Conservation (phyloP, 805 yeast genomes). For the Pichia heedii region DNA sequence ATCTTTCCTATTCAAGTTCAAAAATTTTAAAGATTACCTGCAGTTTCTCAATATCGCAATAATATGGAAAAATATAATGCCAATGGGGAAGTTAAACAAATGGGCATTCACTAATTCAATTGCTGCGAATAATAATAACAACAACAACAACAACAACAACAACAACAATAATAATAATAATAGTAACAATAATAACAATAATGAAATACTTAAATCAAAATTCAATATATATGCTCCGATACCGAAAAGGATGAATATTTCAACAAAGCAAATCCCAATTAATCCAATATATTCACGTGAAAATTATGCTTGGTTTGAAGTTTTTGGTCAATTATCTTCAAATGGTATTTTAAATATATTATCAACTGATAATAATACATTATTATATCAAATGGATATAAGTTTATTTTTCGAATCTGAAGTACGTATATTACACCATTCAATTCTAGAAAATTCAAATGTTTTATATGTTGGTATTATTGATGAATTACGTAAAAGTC, state of each 20-base stretch:
- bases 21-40: constrained; percentile 31
- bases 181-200: no score
- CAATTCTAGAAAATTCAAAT: constrained; percentile 51
- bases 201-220: no score
- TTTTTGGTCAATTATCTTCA: constrained; percentile 61
- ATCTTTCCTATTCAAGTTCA: constrained; percentile 18
- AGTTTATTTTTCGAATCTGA: constrained; percentile 47
- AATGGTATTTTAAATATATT: constrained; percentile 54
- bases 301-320: constrained; percentile 56
- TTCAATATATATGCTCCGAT: constrained; percentile 60
- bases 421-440: constrained; percentile 53
- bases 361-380: constrained; percentile 54
- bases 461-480: constrained; percentile 51
- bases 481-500: constrained; percentile 41
- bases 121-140: no score
- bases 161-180: no score
- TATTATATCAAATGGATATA: constrained; percentile 50
- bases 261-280: constrained; percentile 20
- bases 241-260: constrained; percentile 29
- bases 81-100: constrained; percentile 38
- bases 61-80: constrained; percentile 43
- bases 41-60: constrained; percentile 33
- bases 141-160: no score
- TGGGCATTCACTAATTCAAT: constrained; percentile 35
- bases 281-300: constrained; percentile 1